A percentile compares a stretch with the other conserved stretches of the same genome.
Evolutionary conservation across 2,329 filamentous ascomycete species (phyloP).

Genomic region (Hypoxylon sp.): DNA sequence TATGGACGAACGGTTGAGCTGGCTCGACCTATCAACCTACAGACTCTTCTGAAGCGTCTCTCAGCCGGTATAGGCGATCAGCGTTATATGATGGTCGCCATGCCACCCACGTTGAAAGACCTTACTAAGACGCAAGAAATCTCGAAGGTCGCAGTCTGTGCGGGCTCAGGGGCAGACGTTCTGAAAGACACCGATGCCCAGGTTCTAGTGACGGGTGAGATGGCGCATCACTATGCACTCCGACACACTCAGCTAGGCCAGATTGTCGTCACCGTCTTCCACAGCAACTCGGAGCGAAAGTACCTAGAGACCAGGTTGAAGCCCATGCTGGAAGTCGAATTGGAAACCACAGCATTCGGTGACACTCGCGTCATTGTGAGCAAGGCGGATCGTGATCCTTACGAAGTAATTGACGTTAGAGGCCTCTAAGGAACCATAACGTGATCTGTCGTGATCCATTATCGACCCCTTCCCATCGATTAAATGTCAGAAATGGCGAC

Average conservation of each 20-base stretch:
- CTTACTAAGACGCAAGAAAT: constrained; percentile 59
- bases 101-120: constrained; percentile 57
- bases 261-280: constrained; percentile 86
- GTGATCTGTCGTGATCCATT: not conserved
- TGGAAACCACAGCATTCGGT: constrained; percentile 64
- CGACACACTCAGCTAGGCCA: constrained; percentile 86
- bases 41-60: constrained; percentile 64
- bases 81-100: constrained; percentile 62
- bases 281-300: constrained; percentile 91
- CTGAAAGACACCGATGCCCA: constrained; percentile 79
- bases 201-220: constrained; percentile 89
- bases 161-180: constrained; percentile 85
- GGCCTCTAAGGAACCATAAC: constrained; percentile 47
- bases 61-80: constrained; percentile 77
- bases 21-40: constrained; percentile 54
- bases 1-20: constrained; percentile 66
- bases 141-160: constrained; percentile 83
- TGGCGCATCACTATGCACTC: constrained; percentile 92
- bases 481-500: not conserved
- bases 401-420: constrained; percentile 75
- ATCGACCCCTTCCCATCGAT: not conserved
- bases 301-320: constrained; percentile 81
- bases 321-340: constrained; percentile 69
- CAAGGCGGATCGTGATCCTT: constrained; percentile 86
- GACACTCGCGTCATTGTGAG: constrained; percentile 76